Evolutionary conservation across 2,329 filamentous ascomycete genomes (phyloP).

Genomic region (Endocalyx cinctus): DNA sequence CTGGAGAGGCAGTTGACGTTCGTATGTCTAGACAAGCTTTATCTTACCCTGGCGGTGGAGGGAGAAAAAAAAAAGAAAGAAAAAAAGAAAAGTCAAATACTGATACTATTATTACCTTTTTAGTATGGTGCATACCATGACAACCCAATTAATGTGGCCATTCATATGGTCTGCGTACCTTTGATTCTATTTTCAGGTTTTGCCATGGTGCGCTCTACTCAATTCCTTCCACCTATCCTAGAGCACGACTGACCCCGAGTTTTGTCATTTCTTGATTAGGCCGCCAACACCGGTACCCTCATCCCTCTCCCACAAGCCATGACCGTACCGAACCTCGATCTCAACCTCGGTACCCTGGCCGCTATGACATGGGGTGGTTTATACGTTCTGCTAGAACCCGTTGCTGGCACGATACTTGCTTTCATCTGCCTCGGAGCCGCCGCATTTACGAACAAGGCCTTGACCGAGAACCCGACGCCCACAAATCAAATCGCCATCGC

Average conservation of each 20-base stretch:
- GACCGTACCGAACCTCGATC: conserved; percentile 61
- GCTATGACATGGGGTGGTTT: conserved; percentile 68
- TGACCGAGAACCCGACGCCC: conserved; percentile 47
- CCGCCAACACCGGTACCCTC: conserved; percentile 57
- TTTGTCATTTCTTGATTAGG: too few relatives aligned
- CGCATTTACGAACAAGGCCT: conserved; percentile 71
- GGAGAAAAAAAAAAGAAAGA: background rate
- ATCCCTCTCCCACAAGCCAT: conserved; percentile 63
- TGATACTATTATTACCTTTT: conserved; percentile 7
- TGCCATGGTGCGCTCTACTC: conserved; percentile 62
- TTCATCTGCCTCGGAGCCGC: conserved; percentile 72
- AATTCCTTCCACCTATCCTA: too few relatives aligned
- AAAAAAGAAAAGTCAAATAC: conserved; percentile 3
- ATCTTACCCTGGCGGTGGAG: background rate
- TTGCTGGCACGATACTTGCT: conserved; percentile 75
- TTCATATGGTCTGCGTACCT: conserved; percentile 78
- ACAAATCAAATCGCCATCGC: conserved; percentile 57
- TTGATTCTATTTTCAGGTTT: conserved; percentile 68
- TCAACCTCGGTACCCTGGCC: conserved; percentile 61
- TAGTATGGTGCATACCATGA: conserved; percentile 84
- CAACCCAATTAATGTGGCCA: conserved; percentile 69
- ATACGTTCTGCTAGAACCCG: conserved; percentile 90
- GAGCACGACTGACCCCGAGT: too few relatives aligned
- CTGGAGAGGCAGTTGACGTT: too few relatives aligned
- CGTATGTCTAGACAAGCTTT: too few relatives aligned